Base-by-base conservation (phyloP, 2,329 filamentous ascomycete species). In the Corynespora cassiicola region DNA sequence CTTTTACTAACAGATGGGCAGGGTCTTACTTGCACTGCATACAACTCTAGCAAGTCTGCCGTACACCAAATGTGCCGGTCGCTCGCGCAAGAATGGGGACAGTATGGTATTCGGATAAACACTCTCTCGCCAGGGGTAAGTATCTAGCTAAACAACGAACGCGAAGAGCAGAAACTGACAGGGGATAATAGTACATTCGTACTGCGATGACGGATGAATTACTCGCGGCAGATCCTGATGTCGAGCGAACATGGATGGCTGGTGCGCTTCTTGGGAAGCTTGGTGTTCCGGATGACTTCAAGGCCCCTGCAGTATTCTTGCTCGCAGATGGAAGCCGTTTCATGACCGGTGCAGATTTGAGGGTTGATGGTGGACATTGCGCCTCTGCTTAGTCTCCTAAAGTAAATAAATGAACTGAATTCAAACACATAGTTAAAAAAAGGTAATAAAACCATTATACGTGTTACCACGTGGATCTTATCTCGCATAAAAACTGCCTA, bases 291-390 rank as follows among this genome's bases (percentile, higher is more conserved):
- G 78, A 82, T 47, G 80, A 83, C 47, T 81, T 81, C 56, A 75
- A 81, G 42, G 79, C 86, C 4, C 84, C 86, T 1, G 85, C 84
- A 3, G 78, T 86, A 7, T 88, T 86, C 61, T 72, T 86, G 50
- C 69, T 87, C 15, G 84, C 81, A 52, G 80, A 85, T 54, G 84
- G 83, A 2, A 85, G 81, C 62, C 80, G 79, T 42, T 87, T 85
- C 59, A 87, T 88, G 82, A 87, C 85, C 0, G 84, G 82, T 1
- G 78, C 80, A 21, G 84, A 87, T 50, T 61, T 90, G 59, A 71
- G 85, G 20, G 84, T 89, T 31, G 86, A 90, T 58, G 86, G 86
- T 8, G 86, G 86, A 0, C 86, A 90, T 58, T 74, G 71, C 21
- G 72, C 73, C 7, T 74, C 63, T 20, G 63, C 65, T 14, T 55